Percentiles rank a stretch among this genome's conserved stretches.
These are phyloP conservation scores for Termitomyces sp. DNA, from an alignment of 768 basidiomycete species.

Conservation along the genomic window DNA sequence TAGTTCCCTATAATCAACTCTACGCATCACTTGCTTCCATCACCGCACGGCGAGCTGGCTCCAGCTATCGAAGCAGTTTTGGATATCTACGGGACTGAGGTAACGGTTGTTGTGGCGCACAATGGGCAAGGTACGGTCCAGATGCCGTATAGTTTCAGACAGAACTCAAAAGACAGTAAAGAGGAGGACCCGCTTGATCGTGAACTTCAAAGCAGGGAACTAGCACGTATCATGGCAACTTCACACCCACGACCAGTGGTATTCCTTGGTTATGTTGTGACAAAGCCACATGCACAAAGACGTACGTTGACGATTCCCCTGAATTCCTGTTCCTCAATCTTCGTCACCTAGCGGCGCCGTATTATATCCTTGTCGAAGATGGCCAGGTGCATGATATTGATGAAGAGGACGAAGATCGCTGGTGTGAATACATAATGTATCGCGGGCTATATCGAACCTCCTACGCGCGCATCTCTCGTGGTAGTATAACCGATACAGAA, in stretches of 20 bases:
- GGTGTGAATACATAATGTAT: slow-evolving; percentile 92
- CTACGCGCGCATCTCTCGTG: slow-evolving; percentile 80
- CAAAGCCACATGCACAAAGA: slow-evolving; percentile 53
- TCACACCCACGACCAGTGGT: slow-evolving; percentile 69
- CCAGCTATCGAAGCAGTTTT: slow-evolving; percentile 86
- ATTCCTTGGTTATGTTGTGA: slow-evolving; percentile 81
- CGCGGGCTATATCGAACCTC: slow-evolving; percentile 72
- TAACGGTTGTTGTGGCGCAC: slow-evolving; percentile 84
- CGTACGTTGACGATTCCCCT: slow-evolving; percentile 38
- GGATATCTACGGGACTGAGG: slow-evolving; percentile 70
- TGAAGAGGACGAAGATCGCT: slow-evolving; percentile 61
- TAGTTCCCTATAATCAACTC: slow-evolving; percentile 88
- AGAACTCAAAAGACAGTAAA: slow-evolving; percentile 19
- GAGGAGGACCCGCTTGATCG: slow-evolving; percentile 90
- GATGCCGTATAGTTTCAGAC: not conserved
- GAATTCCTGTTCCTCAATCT: slow-evolving; percentile 6
- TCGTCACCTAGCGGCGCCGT: slow-evolving; percentile 55
- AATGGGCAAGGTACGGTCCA: slow-evolving; percentile 73
- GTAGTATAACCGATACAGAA: slow-evolving; percentile 87
- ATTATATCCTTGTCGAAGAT: slow-evolving; percentile 71
- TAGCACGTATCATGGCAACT: slow-evolving; percentile 73
- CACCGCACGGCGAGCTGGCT: slow-evolving; percentile 80
- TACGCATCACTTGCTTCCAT: slow-evolving; percentile 82
- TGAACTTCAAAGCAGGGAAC: slow-evolving; percentile 75
- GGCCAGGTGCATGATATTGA: slow-evolving; percentile 81